Conservation (phyloP, 2,329 filamentous ascomycete species). For the Talaromyces albobiverticillius region DNA sequence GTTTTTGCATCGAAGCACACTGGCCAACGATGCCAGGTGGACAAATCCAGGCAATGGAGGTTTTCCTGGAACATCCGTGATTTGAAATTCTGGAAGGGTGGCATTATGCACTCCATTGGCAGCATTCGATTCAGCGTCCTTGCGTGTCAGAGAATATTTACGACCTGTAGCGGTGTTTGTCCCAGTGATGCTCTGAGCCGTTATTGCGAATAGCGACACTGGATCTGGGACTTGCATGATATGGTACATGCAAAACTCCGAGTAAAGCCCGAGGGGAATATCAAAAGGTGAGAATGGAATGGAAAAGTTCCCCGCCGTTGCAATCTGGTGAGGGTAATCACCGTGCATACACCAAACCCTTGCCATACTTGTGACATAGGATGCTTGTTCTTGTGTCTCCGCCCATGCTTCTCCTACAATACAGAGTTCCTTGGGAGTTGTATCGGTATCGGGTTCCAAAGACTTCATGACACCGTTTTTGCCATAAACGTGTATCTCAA, state of each 20-base stretch:
- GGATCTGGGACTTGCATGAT: conserved; percentile 1
- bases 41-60: neutral
- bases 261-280: neutral
- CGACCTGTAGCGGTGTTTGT: neutral
- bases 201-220: neutral
- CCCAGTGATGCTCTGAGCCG: neutral
- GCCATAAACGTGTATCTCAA: neutral
- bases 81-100: neutral
- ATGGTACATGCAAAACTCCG: conserved; percentile 8
- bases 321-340: neutral
- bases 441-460: neutral
- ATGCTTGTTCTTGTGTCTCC: conserved; percentile 2
- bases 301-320: conserved; percentile 4
- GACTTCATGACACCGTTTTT: neutral
- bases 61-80: neutral
- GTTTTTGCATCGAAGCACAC: conserved; percentile 4
- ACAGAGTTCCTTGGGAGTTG: neutral
- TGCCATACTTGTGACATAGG: neutral
- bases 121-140: neutral
- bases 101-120: neutral
- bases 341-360: conserved; percentile 4
- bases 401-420: neutral
- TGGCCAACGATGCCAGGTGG: neutral
- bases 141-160: neutral
- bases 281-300: conserved; percentile 6